Percentiles rank a stretch among this genome's conserved stretches.
Evolutionary conservation across 495 filamentous ascomycete genomes (phyloP).

Genomic region (Lepraria neglecta): DNA sequence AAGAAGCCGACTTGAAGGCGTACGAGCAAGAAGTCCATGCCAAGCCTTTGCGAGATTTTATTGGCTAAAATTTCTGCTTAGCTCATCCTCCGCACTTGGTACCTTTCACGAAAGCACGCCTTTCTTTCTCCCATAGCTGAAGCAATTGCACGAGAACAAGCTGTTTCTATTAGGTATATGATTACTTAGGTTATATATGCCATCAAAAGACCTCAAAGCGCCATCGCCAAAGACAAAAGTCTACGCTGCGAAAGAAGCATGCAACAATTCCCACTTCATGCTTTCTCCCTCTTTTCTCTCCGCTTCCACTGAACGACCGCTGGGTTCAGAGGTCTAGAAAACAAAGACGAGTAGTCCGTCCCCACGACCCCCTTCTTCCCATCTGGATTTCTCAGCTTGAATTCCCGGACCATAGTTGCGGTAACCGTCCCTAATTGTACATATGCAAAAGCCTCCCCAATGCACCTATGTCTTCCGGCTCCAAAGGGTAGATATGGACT

Average conservation of each 20-base stretch:
- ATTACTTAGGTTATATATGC: background rate
- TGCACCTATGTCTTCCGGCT: slow-evolving; percentile 87
- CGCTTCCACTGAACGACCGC: slow-evolving; percentile 62
- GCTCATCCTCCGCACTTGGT: background rate
- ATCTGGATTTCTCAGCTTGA: slow-evolving; percentile 67
- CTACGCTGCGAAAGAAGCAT: background rate
- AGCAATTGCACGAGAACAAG: too few species aligned
- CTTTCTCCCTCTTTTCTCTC: slow-evolving; percentile 32
- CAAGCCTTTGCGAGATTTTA: background rate
- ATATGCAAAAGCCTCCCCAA: slow-evolving; percentile 96
- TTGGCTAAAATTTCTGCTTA: background rate
- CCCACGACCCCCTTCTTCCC: slow-evolving; percentile 61
- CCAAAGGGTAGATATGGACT: slow-evolving; percentile 94
- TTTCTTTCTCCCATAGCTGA: too few species aligned
- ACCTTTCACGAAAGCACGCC: background rate
- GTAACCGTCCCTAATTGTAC: slow-evolving; percentile 82
- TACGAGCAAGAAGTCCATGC: background rate
- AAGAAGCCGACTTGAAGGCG: background rate
- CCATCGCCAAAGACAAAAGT: slow-evolving; percentile 5
- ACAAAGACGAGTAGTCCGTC: slow-evolving; percentile 70
- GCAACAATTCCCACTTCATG: slow-evolving; percentile 1
- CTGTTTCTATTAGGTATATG: background rate
- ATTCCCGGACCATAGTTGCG: slow-evolving; percentile 67
- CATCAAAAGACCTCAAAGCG: background rate
- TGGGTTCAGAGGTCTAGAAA: slow-evolving; percentile 54